Conservation (phyloP, 2,329 filamentous ascomycete species). For the Colletotrichum siamense region DNA sequence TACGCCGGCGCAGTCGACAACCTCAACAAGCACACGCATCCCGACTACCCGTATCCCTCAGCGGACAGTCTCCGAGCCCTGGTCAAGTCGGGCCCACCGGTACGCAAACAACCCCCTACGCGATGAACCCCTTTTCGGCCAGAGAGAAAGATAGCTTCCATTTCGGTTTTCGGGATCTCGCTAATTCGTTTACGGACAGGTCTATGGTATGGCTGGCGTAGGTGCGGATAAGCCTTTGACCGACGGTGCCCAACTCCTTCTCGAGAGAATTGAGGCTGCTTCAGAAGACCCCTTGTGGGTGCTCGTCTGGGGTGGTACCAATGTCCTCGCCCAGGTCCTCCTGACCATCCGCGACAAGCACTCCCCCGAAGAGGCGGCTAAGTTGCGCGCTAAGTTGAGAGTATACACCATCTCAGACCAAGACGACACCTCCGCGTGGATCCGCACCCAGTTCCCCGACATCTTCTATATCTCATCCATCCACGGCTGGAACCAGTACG, state of each 20-base stretch:
- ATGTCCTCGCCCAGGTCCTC: constrained; percentile 55
- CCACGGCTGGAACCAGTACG: constrained; percentile 62
- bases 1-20: constrained; percentile 51
- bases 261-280: constrained; percentile 29
- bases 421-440: constrained; percentile 62
- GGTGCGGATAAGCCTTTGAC: constrained; percentile 34
- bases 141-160: neutral
- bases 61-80: constrained; percentile 38
- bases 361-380: constrained; percentile 33
- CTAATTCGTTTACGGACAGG: constrained; percentile 18
- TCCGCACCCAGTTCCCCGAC: constrained; percentile 57
- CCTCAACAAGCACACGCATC: constrained; percentile 52
- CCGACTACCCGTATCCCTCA: constrained; percentile 45
- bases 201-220: constrained; percentile 37
- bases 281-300: constrained; percentile 53
- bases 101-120: constrained; percentile 18
- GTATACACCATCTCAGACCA: constrained; percentile 65
- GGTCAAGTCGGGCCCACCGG: constrained; percentile 41
- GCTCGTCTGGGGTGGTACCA: constrained; percentile 59
- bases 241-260: constrained; percentile 48
- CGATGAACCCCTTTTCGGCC: neutral
- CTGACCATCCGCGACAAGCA: constrained; percentile 37
- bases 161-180: neutral
- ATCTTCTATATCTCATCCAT: constrained; percentile 61
- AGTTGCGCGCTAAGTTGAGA: constrained; percentile 46